Evolutionary conservation across 2,329 filamentous ascomycete species (phyloP).

Genomic region (Bipolaris bicolor): DNA sequence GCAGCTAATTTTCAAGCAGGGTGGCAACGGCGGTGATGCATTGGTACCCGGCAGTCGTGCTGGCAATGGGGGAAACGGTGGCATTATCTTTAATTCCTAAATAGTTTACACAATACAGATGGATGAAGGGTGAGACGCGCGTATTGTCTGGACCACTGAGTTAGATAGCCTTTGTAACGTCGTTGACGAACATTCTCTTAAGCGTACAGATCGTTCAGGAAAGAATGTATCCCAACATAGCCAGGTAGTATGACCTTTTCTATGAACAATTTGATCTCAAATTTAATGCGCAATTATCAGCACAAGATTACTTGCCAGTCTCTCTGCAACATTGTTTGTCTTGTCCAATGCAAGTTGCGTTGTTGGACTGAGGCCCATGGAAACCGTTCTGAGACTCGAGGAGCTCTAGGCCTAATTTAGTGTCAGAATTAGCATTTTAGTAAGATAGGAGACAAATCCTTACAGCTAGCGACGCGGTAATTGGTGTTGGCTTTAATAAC

Average conservation of each 20-base stretch:
- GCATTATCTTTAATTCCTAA: background rate
- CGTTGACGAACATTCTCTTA: too few species aligned
- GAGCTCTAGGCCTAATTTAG: too few species aligned
- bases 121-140: too few species aligned
- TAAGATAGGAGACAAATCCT: background rate
- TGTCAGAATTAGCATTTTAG: too few species aligned
- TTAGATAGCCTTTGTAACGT: too few species aligned
- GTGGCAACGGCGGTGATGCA: background rate
- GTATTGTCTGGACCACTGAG: too few species aligned
- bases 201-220: too few species aligned
- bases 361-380: conserved; percentile 41
- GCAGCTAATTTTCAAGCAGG: background rate
- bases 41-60: background rate
- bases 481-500: conserved; percentile 36
- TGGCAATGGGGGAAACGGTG: background rate
- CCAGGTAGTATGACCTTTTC: too few species aligned
- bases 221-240: too few species aligned
- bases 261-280: too few species aligned
- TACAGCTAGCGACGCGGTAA: conserved; percentile 43
- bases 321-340: conserved; percentile 21
- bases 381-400: conserved; percentile 17
- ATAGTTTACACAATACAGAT: background rate
- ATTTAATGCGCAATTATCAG: too few species aligned
- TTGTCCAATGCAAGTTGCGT: conserved; percentile 44
- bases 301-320: background rate